These are phyloP conservation scores for Nepenthes mirabilis DNA, from an alignment of 148 eudicot genomes.

Conservation along the genomic window DNA sequence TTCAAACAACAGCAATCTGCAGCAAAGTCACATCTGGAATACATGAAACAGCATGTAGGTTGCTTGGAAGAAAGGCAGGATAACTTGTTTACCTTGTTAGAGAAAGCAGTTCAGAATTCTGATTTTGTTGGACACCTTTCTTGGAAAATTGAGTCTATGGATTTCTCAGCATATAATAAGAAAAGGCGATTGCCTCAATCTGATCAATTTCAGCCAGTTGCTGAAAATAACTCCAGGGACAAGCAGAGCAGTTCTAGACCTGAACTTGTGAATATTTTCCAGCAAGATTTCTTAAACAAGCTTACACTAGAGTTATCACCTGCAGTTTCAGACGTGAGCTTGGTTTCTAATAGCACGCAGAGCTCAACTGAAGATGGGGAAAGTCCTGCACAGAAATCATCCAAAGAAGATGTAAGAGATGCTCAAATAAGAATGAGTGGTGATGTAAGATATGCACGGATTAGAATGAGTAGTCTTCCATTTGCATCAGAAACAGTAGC, in stretches of 20 bases:
- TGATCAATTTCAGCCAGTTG: conserved; percentile 21
- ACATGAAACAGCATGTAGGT: conserved; percentile 31
- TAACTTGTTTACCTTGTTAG: conserved; percentile 33
- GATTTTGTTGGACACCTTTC: conserved; percentile 52
- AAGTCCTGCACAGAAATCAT: conserved; percentile 36
- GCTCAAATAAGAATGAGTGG: conserved; percentile 24
- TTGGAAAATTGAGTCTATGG: conserved; percentile 67
- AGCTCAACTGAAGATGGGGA: conserved; percentile 68
- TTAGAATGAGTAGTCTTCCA: conserved; percentile 22
- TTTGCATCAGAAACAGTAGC: conserved; percentile 45
- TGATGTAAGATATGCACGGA: conserved; percentile 32
- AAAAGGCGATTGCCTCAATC: conserved; percentile 65
- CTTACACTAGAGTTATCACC: conserved; percentile 68
- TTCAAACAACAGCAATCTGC: conserved; percentile 41
- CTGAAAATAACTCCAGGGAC: conserved; percentile 36
- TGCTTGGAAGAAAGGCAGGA: conserved; percentile 65
- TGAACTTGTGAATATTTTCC: conserved; percentile 34
- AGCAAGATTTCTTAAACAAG: conserved; percentile 55
- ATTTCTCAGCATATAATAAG: conserved; percentile 67
- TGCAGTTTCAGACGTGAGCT: conserved; percentile 59
- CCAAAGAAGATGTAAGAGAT: conserved; percentile 35
- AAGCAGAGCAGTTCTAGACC: conserved; percentile 34
- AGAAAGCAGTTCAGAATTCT: conserved; percentile 45
- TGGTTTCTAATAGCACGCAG: conserved; percentile 73
- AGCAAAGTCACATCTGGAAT: conserved; percentile 48